Base-by-base conservation (phyloP, 1,139 yeast genomes). In the Kodamaea arcana region DNA sequence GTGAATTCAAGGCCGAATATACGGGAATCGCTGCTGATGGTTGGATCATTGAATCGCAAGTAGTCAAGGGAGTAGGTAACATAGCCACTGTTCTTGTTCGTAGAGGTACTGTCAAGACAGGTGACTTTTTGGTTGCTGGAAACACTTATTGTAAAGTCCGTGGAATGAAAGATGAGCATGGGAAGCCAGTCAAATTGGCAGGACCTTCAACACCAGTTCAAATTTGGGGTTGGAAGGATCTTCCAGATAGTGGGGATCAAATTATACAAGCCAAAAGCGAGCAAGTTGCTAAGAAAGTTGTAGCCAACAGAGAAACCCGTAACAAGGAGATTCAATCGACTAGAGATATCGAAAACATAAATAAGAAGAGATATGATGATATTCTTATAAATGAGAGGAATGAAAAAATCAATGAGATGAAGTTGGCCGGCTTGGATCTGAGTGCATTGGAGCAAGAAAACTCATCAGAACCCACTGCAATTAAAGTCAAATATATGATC, bases 131-230 rank as follows among this genome's bases (percentile, higher is more conserved):
- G 32, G 87, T 88, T 7, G 92, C 96, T 2, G 97, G 97, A 4
- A 72, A 73, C 12, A 80, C 95, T 0, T 86, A 82, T 65, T 86
- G 96, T 60, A 85, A 85, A 52, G 92, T 92, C 3, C 77, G 83
- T 48, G 80, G 83, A n/a, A 76, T 92, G 75, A 73, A 72, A 40
- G 87, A 87, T 56, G 95, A 87, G 48, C 56, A 63, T 40, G 92
- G 92, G 2, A 80, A 79, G 44, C 39, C 65, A 1, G 61, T 88
- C 11, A 77, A 79, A 44, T 39, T 58, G 18, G 97, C 96, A 0
- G 78, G 78, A 1, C 97, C 99, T 0, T 84, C 97, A 0, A 81
- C 85, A 3, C 97, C 97, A 0, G 95, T 87, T 1, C 95, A 88
- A 50, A 71, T 92, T 4, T 75, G 88, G 60, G 98, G 99, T 0